phyloP scores from a whole-genome alignment of 768 basidiomycete genomes.

The Auricularia cornea region DNA sequence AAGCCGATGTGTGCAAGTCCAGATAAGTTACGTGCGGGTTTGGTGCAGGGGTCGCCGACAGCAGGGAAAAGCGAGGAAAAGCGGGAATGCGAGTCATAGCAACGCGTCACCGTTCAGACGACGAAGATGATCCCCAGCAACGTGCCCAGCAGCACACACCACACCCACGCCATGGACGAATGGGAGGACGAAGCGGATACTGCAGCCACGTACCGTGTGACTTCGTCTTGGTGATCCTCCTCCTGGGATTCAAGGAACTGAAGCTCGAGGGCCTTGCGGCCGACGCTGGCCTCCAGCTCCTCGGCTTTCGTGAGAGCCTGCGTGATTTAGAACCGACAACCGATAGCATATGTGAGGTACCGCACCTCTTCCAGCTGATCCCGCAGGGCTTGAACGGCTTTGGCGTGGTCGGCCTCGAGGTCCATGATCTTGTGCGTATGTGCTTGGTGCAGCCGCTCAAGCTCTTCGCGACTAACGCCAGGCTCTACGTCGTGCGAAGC shows the following conservation, averaged over 20 bases:
- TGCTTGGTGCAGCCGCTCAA: slow-evolving; percentile 72
- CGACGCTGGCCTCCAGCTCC: slow-evolving; percentile 52
- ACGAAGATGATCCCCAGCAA: slow-evolving; percentile 43
- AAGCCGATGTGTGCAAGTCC: background rate
- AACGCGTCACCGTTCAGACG: slow-evolving; percentile 42
- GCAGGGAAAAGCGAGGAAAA: slow-evolving; percentile 10
- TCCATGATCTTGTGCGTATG: slow-evolving; percentile 77
- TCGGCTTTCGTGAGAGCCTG: slow-evolving; percentile 36
- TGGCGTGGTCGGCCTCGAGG: slow-evolving; percentile 58
- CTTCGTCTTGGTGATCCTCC: slow-evolving; percentile 66
- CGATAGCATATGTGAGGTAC: background rate
- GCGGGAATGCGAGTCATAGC: slow-evolving; percentile 43
- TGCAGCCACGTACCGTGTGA: slow-evolving; percentile 58
- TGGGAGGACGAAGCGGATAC: background rate
- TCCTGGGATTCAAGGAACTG: slow-evolving; percentile 70
- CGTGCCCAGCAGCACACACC: background rate
- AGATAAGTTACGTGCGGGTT: background rate
- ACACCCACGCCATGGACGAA: background rate
- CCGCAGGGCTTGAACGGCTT: slow-evolving; percentile 41
- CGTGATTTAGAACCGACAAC: background rate
- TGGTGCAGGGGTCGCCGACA: slow-evolving; percentile 4
- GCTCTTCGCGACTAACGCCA: slow-evolving; percentile 64
- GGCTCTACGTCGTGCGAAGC: slow-evolving; percentile 31
- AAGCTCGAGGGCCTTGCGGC: slow-evolving; percentile 73
- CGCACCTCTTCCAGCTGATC: slow-evolving; percentile 44